Base-by-base conservation (phyloP, 495 filamentous ascomycete genomes). In the Aspergillus bridgeri region DNA sequence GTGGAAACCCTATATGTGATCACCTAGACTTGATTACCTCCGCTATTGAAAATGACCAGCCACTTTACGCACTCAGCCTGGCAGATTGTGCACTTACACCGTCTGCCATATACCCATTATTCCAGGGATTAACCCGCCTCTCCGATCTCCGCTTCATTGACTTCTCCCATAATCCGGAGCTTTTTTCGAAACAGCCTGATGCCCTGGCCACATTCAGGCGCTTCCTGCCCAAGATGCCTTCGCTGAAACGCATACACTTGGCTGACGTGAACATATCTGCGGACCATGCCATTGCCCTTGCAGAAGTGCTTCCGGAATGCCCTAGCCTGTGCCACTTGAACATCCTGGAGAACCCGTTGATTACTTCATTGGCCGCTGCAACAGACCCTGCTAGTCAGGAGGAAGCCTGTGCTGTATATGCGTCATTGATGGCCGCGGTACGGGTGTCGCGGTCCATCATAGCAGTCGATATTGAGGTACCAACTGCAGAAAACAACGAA, bases 401-500 rank as follows among this genome's bases (percentile, higher is more conserved):
- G 70, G 94, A 98, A 71, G 92, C 93, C 0, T 96, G 90, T 64
- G 94, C 94, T 20, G 75, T 98, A 3, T 97, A 95, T 68, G 92
- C 94, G 6, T 96, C 92, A 18, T 78, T 98, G 54, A 88, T 96
- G 74, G 89, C 90, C 22, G 92, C 92, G 6, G 90, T 91, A 6
- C 85, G 91, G 21, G 88, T 96, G 0, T 94, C 90, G 13, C 79
- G 84, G 19, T 86, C 88, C 11, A 82, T 98, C 43, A 86, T 98
- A 20, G 90, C 90, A 51, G 81, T 98, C 53, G 94, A 98, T 67
- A 90, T 97, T 60, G 91, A 98, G 64, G 85, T 94, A 11, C 92
- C 93, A 9, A 85, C 79, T 24, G 75, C 83, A 24, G 85, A 89
- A 59, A 89, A 86, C 23, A 89, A 88, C 53, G 92, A 96, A 58